Evolutionary conservation across 202 grass and related monocot species (phyloP).

Genomic region (Panicum virgatum): DNA sequence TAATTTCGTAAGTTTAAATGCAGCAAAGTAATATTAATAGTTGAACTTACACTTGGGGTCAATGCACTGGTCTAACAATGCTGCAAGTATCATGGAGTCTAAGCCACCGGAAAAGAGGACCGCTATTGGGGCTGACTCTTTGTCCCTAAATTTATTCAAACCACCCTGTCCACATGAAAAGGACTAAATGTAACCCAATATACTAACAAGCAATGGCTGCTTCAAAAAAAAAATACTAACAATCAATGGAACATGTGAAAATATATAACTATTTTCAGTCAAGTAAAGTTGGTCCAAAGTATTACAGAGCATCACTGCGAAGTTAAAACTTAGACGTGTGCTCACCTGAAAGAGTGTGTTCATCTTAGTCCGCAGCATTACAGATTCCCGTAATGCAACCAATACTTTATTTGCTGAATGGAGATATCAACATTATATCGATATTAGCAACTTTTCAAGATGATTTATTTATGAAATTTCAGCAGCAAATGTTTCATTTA

Average conservation of each 20-base stretch:
- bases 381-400: conserved; percentile 68
- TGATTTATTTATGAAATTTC: conserved; percentile 23
- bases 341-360: conserved; percentile 55
- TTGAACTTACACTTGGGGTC: conserved; percentile 68
- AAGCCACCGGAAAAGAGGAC: conserved; percentile 94
- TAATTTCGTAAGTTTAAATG: background rate
- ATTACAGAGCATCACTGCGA: background rate
- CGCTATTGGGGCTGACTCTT: conserved; percentile 70
- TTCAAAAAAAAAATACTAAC: no score
- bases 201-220: conserved; percentile 24
- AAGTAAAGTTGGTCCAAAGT: background rate
- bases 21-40: conserved; percentile 14
- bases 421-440: conserved; percentile 38
- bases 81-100: conserved; percentile 94
- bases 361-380: conserved; percentile 74
- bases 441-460: conserved; percentile 23
- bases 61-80: conserved; percentile 80
- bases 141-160: conserved; percentile 37
- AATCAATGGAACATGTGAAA: conserved; percentile 20
- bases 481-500: conserved; percentile 16
- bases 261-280: background rate
- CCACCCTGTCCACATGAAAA: conserved; percentile 47
- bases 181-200: conserved; percentile 24
- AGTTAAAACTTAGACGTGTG: conserved; percentile 11
- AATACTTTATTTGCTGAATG: conserved; percentile 59